Evolutionary conservation across 345 rosid genomes (phyloP).

Genomic region (Euphorbia tirucalli): DNA sequence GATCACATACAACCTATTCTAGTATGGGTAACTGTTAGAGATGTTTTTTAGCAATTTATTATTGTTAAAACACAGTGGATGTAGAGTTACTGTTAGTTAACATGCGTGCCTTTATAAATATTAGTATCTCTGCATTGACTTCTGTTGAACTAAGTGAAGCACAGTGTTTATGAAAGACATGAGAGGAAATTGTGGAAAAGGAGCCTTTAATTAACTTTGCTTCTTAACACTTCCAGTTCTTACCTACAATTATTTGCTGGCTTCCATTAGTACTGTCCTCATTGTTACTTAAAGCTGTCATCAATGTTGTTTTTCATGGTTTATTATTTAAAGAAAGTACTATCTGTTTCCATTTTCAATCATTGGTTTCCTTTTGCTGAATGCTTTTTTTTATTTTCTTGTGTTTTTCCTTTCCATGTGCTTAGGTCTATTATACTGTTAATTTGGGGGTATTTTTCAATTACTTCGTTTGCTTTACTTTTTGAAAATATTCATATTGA

Average conservation of each 20-base stretch:
- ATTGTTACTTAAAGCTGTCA: constrained; percentile 5
- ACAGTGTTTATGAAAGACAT: neutral
- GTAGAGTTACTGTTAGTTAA: constrained; percentile 16
- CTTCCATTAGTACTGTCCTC: neutral
- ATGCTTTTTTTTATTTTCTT: neutral
- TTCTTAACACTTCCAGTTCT: neutral
- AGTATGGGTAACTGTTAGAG: neutral
- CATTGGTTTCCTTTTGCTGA: neutral
- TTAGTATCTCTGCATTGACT: constrained; percentile 1
- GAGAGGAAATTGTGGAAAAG: no score
- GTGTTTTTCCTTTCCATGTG: neutral
- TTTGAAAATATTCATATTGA: neutral
- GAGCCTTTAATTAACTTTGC: neutral
- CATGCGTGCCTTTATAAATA: neutral
- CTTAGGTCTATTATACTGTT: neutral
- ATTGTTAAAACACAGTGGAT: neutral
- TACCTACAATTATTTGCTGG: neutral
- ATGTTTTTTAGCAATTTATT: neutral
- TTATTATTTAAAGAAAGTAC: neutral
- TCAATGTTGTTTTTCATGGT: constrained; percentile 1
- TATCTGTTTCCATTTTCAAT: neutral
- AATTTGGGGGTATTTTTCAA: neutral
- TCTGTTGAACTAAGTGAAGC: constrained; percentile 21
- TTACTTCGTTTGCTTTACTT: neutral
- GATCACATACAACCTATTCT: neutral